These are phyloP conservation scores for Pythium dissotocum DNA, from an alignment of 352 stramenopile species.

Conservation along the genomic window DNA sequence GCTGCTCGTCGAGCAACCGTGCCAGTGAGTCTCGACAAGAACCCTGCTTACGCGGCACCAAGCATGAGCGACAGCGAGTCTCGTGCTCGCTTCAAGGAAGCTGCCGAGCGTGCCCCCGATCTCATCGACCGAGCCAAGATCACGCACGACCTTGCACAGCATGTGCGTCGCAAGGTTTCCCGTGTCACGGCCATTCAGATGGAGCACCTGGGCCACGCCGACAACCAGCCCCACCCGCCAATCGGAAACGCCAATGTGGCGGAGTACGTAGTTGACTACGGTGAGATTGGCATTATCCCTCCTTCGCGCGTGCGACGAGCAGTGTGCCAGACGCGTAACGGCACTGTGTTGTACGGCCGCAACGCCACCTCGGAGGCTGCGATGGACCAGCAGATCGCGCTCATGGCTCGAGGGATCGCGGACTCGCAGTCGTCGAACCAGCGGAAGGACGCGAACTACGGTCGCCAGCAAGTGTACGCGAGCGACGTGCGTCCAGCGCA, in stretches of 20 bases:
- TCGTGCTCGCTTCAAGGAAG: slow-evolving; percentile 48
- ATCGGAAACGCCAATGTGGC: slow-evolving; percentile 5
- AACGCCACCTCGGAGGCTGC: slow-evolving; percentile 10
- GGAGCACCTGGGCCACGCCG: slow-evolving; percentile 33
- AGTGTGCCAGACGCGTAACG: slow-evolving; percentile 28
- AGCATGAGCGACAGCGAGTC: slow-evolving; percentile 15
- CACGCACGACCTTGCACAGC: slow-evolving; percentile 68
- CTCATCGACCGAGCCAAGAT: slow-evolving; percentile 68
- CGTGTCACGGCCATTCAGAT: slow-evolving; percentile 64
- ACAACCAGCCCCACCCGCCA: slow-evolving; percentile 18
- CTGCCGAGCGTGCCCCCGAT: slow-evolving; percentile 45
- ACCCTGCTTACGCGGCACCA: not conserved
- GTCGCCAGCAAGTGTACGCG: slow-evolving; percentile 13
- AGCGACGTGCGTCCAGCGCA: slow-evolving; percentile 6
- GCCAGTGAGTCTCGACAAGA: not conserved
- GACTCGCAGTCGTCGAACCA: slow-evolving; percentile 23
- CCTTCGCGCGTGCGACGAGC: slow-evolving; percentile 21
- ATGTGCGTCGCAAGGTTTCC: slow-evolving; percentile 62
- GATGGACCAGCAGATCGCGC: slow-evolving; percentile 28
- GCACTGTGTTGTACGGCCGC: slow-evolving; percentile 23
- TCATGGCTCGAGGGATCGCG: slow-evolving; percentile 19
- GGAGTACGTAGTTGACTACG: slow-evolving; percentile 15
- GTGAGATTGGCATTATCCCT: slow-evolving; percentile 26
- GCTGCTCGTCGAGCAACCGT: not conserved
- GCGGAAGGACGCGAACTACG: slow-evolving; percentile 12